Evolutionary conservation across 2,329 filamentous ascomycete genomes (phyloP).

Genomic region (Dactylonectria macrodidyma): DNA sequence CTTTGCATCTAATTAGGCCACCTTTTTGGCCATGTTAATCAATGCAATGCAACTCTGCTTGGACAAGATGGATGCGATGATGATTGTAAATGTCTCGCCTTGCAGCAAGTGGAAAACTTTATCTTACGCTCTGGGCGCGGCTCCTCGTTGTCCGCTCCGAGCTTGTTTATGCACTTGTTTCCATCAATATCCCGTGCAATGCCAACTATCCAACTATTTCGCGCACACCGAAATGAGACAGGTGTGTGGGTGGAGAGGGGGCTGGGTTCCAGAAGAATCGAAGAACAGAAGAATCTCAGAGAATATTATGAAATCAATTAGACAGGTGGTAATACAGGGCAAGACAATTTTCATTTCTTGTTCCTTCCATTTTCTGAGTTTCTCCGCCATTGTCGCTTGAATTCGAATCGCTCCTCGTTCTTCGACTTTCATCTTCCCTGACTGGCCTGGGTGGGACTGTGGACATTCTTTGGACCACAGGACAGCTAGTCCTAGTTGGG

Average conservation of each 20-base stretch:
- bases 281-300: background rate
- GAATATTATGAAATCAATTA: background rate
- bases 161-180: background rate
- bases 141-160: background rate
- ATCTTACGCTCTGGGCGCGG: background rate
- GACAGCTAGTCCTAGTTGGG: background rate
- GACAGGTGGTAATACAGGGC: background rate
- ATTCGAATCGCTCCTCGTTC: background rate
- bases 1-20: background rate
- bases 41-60: background rate
- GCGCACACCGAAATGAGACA: slow-evolving; percentile 1
- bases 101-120: background rate
- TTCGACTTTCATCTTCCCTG: background rate
- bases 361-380: background rate
- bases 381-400: background rate
- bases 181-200: background rate
- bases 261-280: background rate
- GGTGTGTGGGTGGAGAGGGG: background rate
- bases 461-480: background rate
- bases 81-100: background rate
- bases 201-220: background rate
- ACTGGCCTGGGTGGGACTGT: too few species aligned
- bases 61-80: background rate
- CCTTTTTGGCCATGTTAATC: background rate
- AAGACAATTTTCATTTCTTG: background rate